Evolutionary conservation across 2,329 filamentous ascomycete species (phyloP).

Genomic region (Gaeumannomyces tritici): DNA sequence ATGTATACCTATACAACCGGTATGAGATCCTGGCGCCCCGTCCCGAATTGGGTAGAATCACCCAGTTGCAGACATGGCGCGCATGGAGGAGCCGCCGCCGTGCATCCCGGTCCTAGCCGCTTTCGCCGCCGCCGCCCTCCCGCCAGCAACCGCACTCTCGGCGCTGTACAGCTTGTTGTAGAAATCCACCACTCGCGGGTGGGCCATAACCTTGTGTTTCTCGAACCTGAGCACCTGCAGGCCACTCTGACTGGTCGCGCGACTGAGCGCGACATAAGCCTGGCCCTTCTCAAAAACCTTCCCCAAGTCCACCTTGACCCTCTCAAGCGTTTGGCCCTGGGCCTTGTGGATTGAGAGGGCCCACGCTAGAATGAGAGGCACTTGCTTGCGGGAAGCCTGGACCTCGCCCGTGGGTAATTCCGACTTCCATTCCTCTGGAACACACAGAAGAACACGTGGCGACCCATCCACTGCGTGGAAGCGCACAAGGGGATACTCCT

Average conservation of each 20-base stretch:
- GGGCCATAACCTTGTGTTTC: conserved; percentile 85
- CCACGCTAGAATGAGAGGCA: conserved; percentile 92
- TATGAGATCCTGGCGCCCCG: too few species aligned
- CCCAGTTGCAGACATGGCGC: neutral
- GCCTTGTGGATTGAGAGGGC: conserved; percentile 97
- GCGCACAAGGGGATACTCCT: conserved; percentile 71
- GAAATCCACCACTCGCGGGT: conserved; percentile 75
- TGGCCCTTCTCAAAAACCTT: conserved; percentile 95
- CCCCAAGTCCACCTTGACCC: conserved; percentile 89
- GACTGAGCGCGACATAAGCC: conserved; percentile 91
- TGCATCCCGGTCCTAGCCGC: neutral
- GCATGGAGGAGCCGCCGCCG: neutral
- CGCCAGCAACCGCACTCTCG: conserved; percentile 30
- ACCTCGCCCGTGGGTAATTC: conserved; percentile 93
- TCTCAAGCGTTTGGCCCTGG: conserved; percentile 85
- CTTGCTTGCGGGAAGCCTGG: conserved; percentile 72
- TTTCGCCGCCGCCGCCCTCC: neutral
- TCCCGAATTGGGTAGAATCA: neutral
- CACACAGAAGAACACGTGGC: conserved; percentile 66
- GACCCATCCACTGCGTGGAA: conserved; percentile 76
- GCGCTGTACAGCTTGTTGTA: conserved; percentile 75
- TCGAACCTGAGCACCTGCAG: conserved; percentile 86
- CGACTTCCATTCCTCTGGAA: conserved; percentile 89
- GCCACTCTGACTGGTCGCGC: conserved; percentile 79
- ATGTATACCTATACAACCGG: too few species aligned